A percentile compares a stretch with the other conserved stretches of the same genome.
phyloP scores from a whole-genome alignment of 2,329 filamentous ascomycete genomes.

The Nannizzia gypsea region DNA sequence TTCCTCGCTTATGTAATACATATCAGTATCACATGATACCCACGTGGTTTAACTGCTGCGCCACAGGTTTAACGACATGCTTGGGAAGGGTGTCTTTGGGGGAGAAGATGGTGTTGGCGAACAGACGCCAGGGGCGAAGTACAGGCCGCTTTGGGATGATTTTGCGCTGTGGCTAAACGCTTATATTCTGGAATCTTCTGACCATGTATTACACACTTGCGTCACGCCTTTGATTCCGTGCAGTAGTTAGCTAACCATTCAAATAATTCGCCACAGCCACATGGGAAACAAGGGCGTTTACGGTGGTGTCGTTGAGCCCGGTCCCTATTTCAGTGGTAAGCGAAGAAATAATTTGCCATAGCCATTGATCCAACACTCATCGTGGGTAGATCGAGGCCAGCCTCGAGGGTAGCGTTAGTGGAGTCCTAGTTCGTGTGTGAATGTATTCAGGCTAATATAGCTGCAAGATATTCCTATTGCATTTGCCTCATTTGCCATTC shows the following conservation, averaged over 20 bases:
- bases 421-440: too few relatives aligned
- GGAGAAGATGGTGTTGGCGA: neutral
- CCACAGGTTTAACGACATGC: neutral
- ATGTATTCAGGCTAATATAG: too few relatives aligned
- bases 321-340: neutral
- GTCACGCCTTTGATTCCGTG: neutral
- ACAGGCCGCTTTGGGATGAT: neutral
- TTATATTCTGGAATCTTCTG: neutral
- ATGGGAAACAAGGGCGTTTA: too few relatives aligned
- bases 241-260: neutral
- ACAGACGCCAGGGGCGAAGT: neutral
- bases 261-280: neutral
- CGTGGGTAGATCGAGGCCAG: too few relatives aligned
- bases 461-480: too few relatives aligned
- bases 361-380: neutral
- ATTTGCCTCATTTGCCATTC: too few relatives aligned
- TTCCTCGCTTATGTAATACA: neutral
- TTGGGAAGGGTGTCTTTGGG: neutral
- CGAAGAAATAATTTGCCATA: neutral
- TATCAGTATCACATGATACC: neutral
- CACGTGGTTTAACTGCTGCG: neutral
- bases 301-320: too few relatives aligned
- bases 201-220: neutral
- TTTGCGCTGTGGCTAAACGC: neutral
- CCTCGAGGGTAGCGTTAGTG: too few relatives aligned